phyloP scores from a whole-genome alignment of 2,329 filamentous ascomycete species.

The Phaeosphaeria sp. region DNA sequence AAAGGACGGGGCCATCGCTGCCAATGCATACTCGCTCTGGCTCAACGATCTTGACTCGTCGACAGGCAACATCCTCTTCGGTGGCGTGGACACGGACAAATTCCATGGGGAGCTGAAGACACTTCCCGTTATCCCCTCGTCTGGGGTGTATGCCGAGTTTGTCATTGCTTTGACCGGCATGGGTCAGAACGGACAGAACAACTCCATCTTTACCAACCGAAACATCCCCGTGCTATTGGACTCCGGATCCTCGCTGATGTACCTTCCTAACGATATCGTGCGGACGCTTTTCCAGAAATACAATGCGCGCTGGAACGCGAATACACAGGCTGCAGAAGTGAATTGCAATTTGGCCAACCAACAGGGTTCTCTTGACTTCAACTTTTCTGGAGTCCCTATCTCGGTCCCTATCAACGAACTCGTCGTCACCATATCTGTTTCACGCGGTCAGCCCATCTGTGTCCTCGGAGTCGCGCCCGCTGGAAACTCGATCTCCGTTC shows the following conservation, averaged over 20 bases:
- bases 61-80: conserved; percentile 77
- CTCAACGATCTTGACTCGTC: conserved; percentile 65
- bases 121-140: conserved; percentile 63
- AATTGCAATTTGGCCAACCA: conserved; percentile 61
- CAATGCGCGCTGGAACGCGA: conserved; percentile 51
- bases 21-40: conserved; percentile 73
- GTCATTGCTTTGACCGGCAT: conserved; percentile 60
- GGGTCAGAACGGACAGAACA: conserved; percentile 51
- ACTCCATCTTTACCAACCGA: conserved; percentile 52
- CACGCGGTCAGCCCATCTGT: conserved; percentile 51
- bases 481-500: conserved; percentile 55
- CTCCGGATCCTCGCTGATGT: conserved; percentile 76
- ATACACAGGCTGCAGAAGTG: conserved; percentile 57
- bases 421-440: conserved; percentile 58
- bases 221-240: conserved; percentile 70
- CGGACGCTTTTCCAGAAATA: conserved; percentile 50
- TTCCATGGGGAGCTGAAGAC: conserved; percentile 69
- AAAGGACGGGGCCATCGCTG: conserved; percentile 66
- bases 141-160: conserved; percentile 59
- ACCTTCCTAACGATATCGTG: conserved; percentile 69
- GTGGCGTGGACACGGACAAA: conserved; percentile 79
- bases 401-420: conserved; percentile 63
- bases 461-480: conserved; percentile 60
- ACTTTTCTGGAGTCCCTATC: conserved; percentile 63
- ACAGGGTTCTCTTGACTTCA: conserved; percentile 61